Conservation (phyloP, 805 yeast genomes). For the Zygosaccharomyces gambellarensis region DNA sequence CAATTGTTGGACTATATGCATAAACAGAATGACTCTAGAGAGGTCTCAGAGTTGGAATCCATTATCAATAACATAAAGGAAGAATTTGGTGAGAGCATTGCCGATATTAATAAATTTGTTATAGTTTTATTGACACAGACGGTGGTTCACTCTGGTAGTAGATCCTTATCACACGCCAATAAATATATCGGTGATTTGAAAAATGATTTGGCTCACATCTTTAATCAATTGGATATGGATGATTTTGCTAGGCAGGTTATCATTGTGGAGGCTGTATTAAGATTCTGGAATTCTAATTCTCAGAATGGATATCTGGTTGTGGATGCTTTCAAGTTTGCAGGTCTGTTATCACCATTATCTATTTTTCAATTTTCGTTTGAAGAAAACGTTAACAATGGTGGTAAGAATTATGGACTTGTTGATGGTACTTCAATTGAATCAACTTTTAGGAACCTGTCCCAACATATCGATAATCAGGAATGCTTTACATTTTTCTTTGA, state of each 20-base stretch:
- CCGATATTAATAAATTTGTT: slow-evolving; percentile 41
- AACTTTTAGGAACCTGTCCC: slow-evolving; percentile 36
- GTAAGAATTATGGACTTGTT: slow-evolving; percentile 35
- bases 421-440: slow-evolving; percentile 46
- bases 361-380: slow-evolving; percentile 42
- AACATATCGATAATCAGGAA: slow-evolving; percentile 25
- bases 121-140: slow-evolving; percentile 63
- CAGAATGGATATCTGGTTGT: slow-evolving; percentile 59
- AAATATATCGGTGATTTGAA: slow-evolving; percentile 45
- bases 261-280: slow-evolving; percentile 52
- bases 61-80: slow-evolving; percentile 32
- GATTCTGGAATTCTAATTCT: slow-evolving; percentile 63
- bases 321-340: slow-evolving; percentile 46
- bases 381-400: slow-evolving; percentile 20
- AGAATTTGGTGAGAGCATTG: slow-evolving; percentile 30
- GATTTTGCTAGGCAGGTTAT: slow-evolving; percentile 35
- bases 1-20: slow-evolving; percentile 38
- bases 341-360: slow-evolving; percentile 40
- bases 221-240: slow-evolving; percentile 29
- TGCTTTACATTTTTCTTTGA: slow-evolving; percentile 31
- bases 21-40: slow-evolving; percentile 30
- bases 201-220: slow-evolving; percentile 35
- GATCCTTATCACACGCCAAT: slow-evolving; percentile 77
- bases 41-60: slow-evolving; percentile 29
- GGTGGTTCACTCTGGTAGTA: slow-evolving; percentile 75